Evolutionary conservation across 441 rosid genomes (phyloP).

Genomic region (Isatis lusitanica): DNA sequence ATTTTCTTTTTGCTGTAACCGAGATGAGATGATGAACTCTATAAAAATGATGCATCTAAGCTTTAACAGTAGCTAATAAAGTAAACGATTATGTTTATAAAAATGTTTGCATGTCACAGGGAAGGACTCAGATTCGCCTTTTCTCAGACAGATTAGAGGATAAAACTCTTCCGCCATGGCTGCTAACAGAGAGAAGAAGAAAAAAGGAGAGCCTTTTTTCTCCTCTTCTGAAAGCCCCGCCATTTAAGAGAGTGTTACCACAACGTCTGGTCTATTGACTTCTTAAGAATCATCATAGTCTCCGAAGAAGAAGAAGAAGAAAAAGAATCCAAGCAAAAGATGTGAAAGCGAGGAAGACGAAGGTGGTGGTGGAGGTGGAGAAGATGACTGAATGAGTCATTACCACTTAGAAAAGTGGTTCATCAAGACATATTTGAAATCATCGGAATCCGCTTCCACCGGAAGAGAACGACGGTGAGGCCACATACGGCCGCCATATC

Average conservation of each 20-base stretch:
- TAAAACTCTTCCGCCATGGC: conserved; percentile 42
- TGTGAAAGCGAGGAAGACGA: not conserved
- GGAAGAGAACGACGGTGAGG: conserved; percentile 32
- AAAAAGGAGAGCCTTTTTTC: not conserved
- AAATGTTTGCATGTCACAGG: conserved; percentile 1
- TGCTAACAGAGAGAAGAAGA: conserved; percentile 35
- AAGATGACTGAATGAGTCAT: conserved; percentile 20
- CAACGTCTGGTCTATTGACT: conserved; percentile 40
- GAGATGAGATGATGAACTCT: not conserved
- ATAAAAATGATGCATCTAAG: not conserved
- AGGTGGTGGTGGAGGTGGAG: conserved; percentile 7
- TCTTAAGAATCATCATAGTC: conserved; percentile 49
- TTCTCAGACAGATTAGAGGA: conserved; percentile 44
- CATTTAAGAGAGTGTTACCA: conserved; percentile 33
- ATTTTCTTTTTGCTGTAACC: not conserved
- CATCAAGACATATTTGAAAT: conserved; percentile 28
- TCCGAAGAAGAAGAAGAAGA: conserved; percentile 12
- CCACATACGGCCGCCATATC: conserved; percentile 14
- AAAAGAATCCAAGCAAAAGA: conserved; percentile 1
- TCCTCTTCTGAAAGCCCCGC: conserved; percentile 43
- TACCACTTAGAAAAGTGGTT: conserved; percentile 23
- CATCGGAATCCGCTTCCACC: conserved; percentile 45
- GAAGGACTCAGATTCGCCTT: conserved; percentile 75
- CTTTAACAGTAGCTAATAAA: not conserved
- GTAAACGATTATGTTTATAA: too few species aligned